A percentile compares a stretch with the other conserved stretches of the same genome.
phyloP scores from a whole-genome alignment of 805 yeast species.

The Wickerhamomyces silvicola region DNA sequence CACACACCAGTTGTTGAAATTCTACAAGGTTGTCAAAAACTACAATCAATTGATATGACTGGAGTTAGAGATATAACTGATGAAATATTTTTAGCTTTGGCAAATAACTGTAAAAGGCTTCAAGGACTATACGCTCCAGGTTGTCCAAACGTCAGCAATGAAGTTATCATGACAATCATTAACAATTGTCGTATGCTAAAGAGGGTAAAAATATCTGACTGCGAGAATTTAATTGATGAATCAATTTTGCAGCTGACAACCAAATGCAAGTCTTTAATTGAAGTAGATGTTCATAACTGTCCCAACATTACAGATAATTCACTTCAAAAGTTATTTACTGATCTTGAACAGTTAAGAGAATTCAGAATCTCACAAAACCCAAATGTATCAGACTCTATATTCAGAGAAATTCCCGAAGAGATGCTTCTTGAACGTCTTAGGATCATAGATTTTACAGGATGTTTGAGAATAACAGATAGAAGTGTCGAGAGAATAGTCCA shows the following conservation, averaged over 20 bases:
- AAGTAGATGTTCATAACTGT: slow-evolving; percentile 83
- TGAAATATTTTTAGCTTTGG: slow-evolving; percentile 60
- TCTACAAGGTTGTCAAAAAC: slow-evolving; percentile 54
- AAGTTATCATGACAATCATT: slow-evolving; percentile 53
- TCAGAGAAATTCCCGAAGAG: slow-evolving; percentile 44
- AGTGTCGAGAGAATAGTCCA: slow-evolving; percentile 65
- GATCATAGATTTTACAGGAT: slow-evolving; percentile 78
- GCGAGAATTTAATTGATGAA: slow-evolving; percentile 57
- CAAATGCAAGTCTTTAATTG: slow-evolving; percentile 78
- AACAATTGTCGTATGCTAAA: slow-evolving; percentile 66
- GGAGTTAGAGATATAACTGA: slow-evolving; percentile 70
- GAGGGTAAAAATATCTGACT: slow-evolving; percentile 75
- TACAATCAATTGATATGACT: slow-evolving; percentile 84
- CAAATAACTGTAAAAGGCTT: slow-evolving; percentile 62
- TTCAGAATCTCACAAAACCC: slow-evolving; percentile 72
- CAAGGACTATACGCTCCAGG: slow-evolving; percentile 91
- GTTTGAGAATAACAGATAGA: slow-evolving; percentile 73
- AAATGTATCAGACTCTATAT: slow-evolving; percentile 61
- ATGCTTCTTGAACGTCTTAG: slow-evolving; percentile 59
- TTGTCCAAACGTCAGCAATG: slow-evolving; percentile 64
- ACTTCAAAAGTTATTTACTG: slow-evolving; percentile 48
- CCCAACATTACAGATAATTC: slow-evolving; percentile 64
- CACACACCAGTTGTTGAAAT: slow-evolving; percentile 56
- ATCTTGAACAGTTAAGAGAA: slow-evolving; percentile 72
- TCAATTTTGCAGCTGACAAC: slow-evolving; percentile 53